Base-by-base conservation (phyloP, 345 rosid genomes). In the Eucalyptus cloeziana region DNA sequence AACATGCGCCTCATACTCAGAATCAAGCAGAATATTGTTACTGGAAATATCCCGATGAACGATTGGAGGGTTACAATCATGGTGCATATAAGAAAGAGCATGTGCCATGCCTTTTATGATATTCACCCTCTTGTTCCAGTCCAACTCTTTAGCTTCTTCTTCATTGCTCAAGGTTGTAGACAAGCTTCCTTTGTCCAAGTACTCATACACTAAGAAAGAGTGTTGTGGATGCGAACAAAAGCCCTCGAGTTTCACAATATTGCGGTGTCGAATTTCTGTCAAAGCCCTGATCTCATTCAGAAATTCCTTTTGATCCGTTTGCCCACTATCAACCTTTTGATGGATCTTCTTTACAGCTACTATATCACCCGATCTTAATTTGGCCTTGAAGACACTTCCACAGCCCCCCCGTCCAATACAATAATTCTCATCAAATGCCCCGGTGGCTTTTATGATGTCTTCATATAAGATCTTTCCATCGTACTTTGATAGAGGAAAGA, bases 331-430 rank as follows among this genome's bases (percentile, higher is more conserved):
- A 4, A 21, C 30, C 10, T 22, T 52, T 7, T 69, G 47, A 69
- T 89, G 79, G 22, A 92, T 90, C 86, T 91, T 93, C 89, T 92
- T 93, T 5, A 93, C 89, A 7, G 93, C 93, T 40, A 93, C 90
- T 2, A n/a, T 44, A 30, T 15, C 40, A 6, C 85, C 88, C 3
- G 87, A 56, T 40, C 90, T 86, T 19, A 93, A 85, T 44, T 86
- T 47, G 19, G 89, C 92, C 64, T 88, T 90, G 89, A 90, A 93
- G 15, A 93, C 93, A 76, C 69, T 87, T 67, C 93, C 92, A 45
- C 37, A 87, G 33, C 92, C 91, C 33, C 93, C 93, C 49, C 45
- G 47, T 1, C 92, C 92, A 49, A 92, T 89, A 89, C 92, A 90
- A 50, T 89, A 89, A 13, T 3, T 69, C 10, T 64, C 50, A 33